These are phyloP conservation scores for Flaveria floridana DNA, from an alignment of 140 eudicot species.

Conservation along the genomic window DNA sequence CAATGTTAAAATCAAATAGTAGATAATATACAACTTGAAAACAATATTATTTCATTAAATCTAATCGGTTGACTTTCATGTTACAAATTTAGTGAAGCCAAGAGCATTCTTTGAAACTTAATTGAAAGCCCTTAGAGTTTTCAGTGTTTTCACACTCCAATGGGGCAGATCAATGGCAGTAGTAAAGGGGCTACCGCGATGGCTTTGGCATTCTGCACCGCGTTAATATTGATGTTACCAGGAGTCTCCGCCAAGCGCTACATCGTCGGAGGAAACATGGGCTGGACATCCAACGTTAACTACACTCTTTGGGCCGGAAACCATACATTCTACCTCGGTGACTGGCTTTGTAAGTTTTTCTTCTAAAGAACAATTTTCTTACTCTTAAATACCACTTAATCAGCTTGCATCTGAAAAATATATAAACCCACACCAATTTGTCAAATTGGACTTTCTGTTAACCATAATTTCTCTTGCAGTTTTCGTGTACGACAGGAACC, in stretches of 20 bases:
- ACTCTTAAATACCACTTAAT: no score
- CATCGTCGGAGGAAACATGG: conserved; percentile 54
- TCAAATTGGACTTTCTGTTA: neutral
- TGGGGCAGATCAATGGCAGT: conserved; percentile 37
- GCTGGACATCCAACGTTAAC: conserved; percentile 65
- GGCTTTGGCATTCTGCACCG: conserved; percentile 36
- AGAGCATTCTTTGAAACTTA: conserved; percentile 20
- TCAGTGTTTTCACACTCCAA: conserved; percentile 9
- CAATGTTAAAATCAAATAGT: neutral
- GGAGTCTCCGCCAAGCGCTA: conserved; percentile 51
- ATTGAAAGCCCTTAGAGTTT: neutral
- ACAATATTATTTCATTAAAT: neutral
- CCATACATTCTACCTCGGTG: conserved; percentile 61
- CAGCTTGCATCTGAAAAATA: no score
- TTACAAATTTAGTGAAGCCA: conserved; percentile 20
- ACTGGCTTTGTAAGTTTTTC: conserved; percentile 73
- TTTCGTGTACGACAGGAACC: conserved; percentile 80
- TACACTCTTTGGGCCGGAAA: conserved; percentile 64
- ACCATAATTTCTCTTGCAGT: conserved; percentile 35
- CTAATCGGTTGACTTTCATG: conserved; percentile 25
- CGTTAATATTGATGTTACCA: conserved; percentile 45
- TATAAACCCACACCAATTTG: no score
- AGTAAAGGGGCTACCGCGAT: conserved; percentile 31
- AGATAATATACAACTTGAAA: neutral
- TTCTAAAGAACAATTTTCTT: neutral